Conservation (phyloP, 176 grass and related monocot species). For the Rhynchospora tenuis region DNA sequence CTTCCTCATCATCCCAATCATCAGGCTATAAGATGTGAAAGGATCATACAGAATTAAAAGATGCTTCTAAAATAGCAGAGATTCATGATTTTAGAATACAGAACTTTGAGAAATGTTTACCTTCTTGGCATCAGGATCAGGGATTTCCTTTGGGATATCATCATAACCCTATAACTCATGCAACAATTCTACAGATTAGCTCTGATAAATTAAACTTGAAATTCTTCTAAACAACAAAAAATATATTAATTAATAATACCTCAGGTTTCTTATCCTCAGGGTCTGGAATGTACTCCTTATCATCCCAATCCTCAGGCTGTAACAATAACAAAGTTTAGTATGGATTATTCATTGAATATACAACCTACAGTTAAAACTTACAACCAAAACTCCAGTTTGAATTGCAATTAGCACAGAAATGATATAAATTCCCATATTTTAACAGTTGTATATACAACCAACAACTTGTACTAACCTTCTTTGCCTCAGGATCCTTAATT, state of each 20-base stretch:
- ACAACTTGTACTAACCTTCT: conserved; percentile 23
- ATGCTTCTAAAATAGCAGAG: background rate
- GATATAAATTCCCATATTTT: background rate
- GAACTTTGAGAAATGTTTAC: conserved; percentile 17
- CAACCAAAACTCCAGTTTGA: background rate
- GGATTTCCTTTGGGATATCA: conserved; percentile 77
- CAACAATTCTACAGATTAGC: background rate
- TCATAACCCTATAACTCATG: conserved; percentile 58
- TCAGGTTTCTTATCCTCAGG: conserved; percentile 87
- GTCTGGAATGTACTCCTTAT: conserved; percentile 86
- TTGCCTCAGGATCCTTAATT: conserved; percentile 45
- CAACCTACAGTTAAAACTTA: background rate
- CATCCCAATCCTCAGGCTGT: conserved; percentile 53
- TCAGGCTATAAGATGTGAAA: conserved; percentile 55
- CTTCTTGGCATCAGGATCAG: conserved; percentile 83
- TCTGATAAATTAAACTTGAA: background rate
- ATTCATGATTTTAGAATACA: background rate
- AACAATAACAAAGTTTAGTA: background rate
- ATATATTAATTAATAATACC: conserved; percentile 30
- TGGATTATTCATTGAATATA: background rate
- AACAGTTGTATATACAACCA: background rate
- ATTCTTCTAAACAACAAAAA: background rate
- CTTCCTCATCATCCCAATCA: conserved; percentile 95
- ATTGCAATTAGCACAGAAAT: background rate
- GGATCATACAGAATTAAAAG: background rate